These are phyloP conservation scores for Podospora pseudoanserina DNA, from an alignment of 495 filamentous ascomycete genomes.

Conservation along the genomic window DNA sequence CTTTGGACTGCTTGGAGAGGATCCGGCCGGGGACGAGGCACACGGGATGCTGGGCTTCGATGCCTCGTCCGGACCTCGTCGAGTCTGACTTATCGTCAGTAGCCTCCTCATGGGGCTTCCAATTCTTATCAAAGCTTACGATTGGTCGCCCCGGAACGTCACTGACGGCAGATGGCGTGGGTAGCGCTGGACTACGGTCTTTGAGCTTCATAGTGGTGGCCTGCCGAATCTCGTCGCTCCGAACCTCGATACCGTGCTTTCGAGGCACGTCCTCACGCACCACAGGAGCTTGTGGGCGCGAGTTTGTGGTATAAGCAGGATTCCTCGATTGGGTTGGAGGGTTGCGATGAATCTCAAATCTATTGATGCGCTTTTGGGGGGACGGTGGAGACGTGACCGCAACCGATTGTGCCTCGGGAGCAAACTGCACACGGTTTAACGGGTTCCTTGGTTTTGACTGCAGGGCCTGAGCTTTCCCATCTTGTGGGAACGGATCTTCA, in stretches of 20 bases:
- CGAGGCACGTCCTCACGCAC: slow-evolving; percentile 39
- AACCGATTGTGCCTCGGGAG: slow-evolving; percentile 32
- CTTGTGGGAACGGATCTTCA: slow-evolving; percentile 9
- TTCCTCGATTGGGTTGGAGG: slow-evolving; percentile 72
- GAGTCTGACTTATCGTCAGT: slow-evolving; percentile 53
- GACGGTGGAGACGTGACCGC: slow-evolving; percentile 22
- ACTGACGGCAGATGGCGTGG: slow-evolving; percentile 81
- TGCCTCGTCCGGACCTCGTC: slow-evolving; percentile 25
- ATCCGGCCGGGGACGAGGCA: slow-evolving; percentile 28
- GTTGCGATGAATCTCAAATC: slow-evolving; percentile 72
- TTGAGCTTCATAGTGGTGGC: slow-evolving; percentile 88
- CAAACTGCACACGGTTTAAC: slow-evolving; percentile 51
- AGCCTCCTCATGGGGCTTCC: slow-evolving; percentile 64
- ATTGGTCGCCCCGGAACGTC: slow-evolving; percentile 81
- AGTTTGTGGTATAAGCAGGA: slow-evolving; percentile 67
- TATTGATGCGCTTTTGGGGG: slow-evolving; percentile 54
- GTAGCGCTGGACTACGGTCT: slow-evolving; percentile 79
- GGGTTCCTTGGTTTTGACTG: slow-evolving; percentile 56
- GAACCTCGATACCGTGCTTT: slow-evolving; percentile 75
- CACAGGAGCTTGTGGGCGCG: slow-evolving; percentile 31
- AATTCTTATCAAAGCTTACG: slow-evolving; percentile 83
- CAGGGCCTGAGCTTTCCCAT: slow-evolving; percentile 30
- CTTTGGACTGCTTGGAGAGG: slow-evolving; percentile 25
- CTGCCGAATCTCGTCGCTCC: slow-evolving; percentile 77
- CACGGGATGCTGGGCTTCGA: slow-evolving; percentile 17